Base-by-base conservation (phyloP, 208 protist genomes). In the Acanthamoeba royreba region DNA sequence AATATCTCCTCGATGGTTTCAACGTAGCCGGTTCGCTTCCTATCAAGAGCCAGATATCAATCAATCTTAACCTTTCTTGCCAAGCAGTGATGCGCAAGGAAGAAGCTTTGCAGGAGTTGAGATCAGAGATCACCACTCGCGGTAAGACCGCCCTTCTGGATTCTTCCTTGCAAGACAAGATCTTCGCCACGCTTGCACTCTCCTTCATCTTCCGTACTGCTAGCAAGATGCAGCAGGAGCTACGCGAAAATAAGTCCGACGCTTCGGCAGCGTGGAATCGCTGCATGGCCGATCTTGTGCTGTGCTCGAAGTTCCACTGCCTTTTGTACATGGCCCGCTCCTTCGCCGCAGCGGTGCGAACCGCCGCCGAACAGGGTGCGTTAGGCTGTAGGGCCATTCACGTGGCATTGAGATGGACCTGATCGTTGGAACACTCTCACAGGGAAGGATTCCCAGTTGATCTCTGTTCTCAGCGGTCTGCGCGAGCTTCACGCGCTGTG, bases 251-350 rank as follows among this genome's bases (percentile, higher is more conserved):
- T 13, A 52, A 52, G 72, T 17, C 46, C 22, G 79, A 87, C 28
- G 17, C 42, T 15, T 40, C 46, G 8, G 79, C 28, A 22, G 79
- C 79, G 42, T 87, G 79, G 79, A 87, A 87, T 22, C 5, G 31
- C 4, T 58, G 47, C 79, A 87, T 87, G 79, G 42, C 79, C 42
- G 46, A 87, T 28, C 79, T 87, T 11, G 79, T 87, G 5, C 79
- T 52, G 28, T 87, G 79, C 45, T 87, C 79, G 45, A 87, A 87
- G 79, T 87, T 87, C 28, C 79, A 87, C 79, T 87, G 79, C 45
- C 79, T 87, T 25, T 35, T 28, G 45, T 58, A 87, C 42, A 87
- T 55, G 45, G 17, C 58, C 47, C 3, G 79, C 79, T 61, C 79
- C 47, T 87, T 87, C 45, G 31, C 66, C 35, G 19, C 66, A 1